Evolutionary conservation across 306 rosid genomes (phyloP), one percentile per base, ranked within the genome.

Genomic region (Glycyrrhiza uralensis): DNA sequence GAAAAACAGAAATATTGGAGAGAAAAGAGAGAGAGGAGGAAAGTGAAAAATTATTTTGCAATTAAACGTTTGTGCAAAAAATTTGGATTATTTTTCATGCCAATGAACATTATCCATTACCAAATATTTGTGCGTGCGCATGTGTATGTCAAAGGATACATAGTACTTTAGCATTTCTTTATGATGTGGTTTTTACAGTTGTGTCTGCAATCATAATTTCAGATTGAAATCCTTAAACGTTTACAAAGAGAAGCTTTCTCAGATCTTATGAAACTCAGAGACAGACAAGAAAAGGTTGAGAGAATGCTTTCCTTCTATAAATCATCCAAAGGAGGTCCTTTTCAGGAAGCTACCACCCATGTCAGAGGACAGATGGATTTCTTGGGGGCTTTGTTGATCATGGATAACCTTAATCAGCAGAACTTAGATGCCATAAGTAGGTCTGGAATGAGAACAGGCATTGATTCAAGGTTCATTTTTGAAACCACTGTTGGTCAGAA

Each of bases 241-340:
- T 77, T 94, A 71, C 97, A 94, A 62, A 76, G 96, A 64, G 99
- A 94, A 80, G 76, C 91, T 9, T 94, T 94, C 82, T 85, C 99
- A 0, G 99, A 94, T 83, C 49, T 91, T 49, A 89, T 88, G 95
- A 91, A 83, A 67, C 85, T 94, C 20, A 86, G 96, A 77, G 97
- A 94, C 76, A 85, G 97, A 46, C 99, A 94, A 79, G 99, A 94
- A 11, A 91, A 94, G 83, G 84, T 91, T 20, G 96, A 91, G 86
- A 79, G 78, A 29, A 29, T 85, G 26, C 82, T 91, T 70, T 85
- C 99, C 30, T 83, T 87, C 71, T 89, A 89, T 63, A 86, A 86
- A 72, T 70, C 95, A 14, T 71, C 92, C 4, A 82, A 77, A 80
- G 87, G 83, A 38, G 85, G 95, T 58, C 99, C 93, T 14, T 91